Base-by-base conservation (phyloP, 1,284 basidiomycete genomes). In the Malassezia pachydermatis region DNA sequence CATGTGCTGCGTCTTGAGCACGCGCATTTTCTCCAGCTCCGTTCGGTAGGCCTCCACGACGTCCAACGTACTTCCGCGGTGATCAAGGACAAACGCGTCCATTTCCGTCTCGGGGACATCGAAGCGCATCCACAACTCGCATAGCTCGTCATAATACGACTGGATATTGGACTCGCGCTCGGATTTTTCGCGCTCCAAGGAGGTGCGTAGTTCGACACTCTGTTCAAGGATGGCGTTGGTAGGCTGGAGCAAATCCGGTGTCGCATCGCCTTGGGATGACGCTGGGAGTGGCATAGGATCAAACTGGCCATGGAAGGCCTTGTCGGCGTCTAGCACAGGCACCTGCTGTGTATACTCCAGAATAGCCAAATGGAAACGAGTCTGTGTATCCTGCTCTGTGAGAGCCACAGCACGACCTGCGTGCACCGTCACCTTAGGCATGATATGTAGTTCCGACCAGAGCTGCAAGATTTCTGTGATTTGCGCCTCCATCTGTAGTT, bases 1-100 rank as follows among this genome's bases (percentile, higher is more conserved):
- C 81, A 98, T 86, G 48, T 84, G 81, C 60, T 89, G 83, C 43
- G 84, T 77, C 74, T 90, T 90, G 45, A 95, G 74, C 63, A 86
- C 83, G 19, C 87, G 75, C 82, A 96, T 90, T 48, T 90, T 79
- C 50, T 86, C 84, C 29, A 95, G 76, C 72, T 99, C 94, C 41
- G 80, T 79, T 61, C 90, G 84, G 65, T 99, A 99, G 10, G 82
- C 80, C 47, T 75, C 74, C 17, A 89, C 78, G 5, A 80, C 81
- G 9, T 78, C 78, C 40, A 83, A 80, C 8, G 84, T 88, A 58
- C 80, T 83, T 1, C 88, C 88, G 33, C 82, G 76, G 51, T 71
- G 59, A 22, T 59, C 60, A 48, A 60, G 56, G 32, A 71, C 68
- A 36, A 71, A 71, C 2, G 58, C 63, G 16, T 69, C 68, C 62